phyloP scores from a whole-genome alignment of 306 rosid species.

The Cotoneaster glaucophyllus region DNA sequence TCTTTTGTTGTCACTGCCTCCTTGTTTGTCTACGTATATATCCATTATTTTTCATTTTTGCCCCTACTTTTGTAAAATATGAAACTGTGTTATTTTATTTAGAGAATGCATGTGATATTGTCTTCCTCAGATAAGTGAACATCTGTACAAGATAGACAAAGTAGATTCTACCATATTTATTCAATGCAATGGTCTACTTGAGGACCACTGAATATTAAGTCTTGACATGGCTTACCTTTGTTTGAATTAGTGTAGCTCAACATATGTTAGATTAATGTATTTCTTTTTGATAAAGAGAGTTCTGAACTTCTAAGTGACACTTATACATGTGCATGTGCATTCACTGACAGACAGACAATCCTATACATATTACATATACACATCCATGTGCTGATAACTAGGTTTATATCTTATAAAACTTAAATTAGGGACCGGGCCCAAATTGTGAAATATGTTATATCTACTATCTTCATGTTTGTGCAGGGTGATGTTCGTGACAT shows the following conservation, averaged over 20 bases:
- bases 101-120: background rate
- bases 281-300: background rate
- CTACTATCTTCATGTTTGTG: slow-evolving; percentile 15
- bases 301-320: too few species aligned
- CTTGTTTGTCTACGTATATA: background rate
- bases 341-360: too few species aligned
- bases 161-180: background rate
- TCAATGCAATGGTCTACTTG: background rate
- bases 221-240: background rate
- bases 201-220: background rate
- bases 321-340: too few species aligned
- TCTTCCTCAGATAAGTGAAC: background rate
- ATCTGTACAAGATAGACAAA: background rate
- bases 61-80: background rate
- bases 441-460: background rate
- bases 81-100: background rate
- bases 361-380: too few species aligned
- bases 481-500: slow-evolving; percentile 71
- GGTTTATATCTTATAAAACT: background rate
- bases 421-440: background rate
- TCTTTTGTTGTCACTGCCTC: background rate
- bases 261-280: background rate
- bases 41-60: background rate
- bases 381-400: background rate
- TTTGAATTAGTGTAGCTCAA: background rate